Evolutionary conservation across 768 basidiomycete species (phyloP), one percentile per base, ranked within the genome.

Genomic region (Nidularia pulvinata): DNA sequence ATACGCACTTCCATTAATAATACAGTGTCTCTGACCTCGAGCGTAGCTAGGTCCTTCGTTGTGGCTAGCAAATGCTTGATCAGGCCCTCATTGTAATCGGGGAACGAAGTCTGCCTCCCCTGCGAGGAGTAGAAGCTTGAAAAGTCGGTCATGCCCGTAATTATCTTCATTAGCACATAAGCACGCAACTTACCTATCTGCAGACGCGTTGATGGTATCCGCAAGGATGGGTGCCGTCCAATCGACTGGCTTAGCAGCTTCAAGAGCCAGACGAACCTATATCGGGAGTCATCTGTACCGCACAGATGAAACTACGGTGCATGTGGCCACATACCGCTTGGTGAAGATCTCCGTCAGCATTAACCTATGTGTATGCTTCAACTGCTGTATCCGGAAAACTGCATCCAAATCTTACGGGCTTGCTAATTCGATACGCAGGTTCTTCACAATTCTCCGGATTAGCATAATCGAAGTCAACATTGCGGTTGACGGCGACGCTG

Each of bases 111-210:
- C 60, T 85, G 84, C 57, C 91, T 80, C 45, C 91, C 91, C 71
- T 93, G 91, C 10, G 90, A 91, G 48, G 90, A 91, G 72, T 93
- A 93, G 71, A 92, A 92, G 64, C 90, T 92, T 57, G 16, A 57
- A 55, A 57, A 50, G 36, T 9, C 9, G 25, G 19, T 37, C 42
- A 30, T 48, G 34, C 35, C 32, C 3, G 47, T 39, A 22, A n/a
- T 33, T 37, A n/a, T 51, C 39, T 19, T 11, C 30, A 19, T 19
- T 19, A 19, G 19, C 19, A 19, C 19, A 19, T 42, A n/a, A 44
- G n/a, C 16, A 48, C 10, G 50, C 7, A 14, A 53, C 62, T 22
- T 42, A 87, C 88, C 89, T 91, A 68, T 93, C 91, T 39, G 90
- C 84, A 49, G 88, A 89, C n/a, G 90, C 91, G 60, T 92, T 93